Conservation (phyloP, 2,329 filamentous ascomycete species). For the Aschersonia sp. region DNA sequence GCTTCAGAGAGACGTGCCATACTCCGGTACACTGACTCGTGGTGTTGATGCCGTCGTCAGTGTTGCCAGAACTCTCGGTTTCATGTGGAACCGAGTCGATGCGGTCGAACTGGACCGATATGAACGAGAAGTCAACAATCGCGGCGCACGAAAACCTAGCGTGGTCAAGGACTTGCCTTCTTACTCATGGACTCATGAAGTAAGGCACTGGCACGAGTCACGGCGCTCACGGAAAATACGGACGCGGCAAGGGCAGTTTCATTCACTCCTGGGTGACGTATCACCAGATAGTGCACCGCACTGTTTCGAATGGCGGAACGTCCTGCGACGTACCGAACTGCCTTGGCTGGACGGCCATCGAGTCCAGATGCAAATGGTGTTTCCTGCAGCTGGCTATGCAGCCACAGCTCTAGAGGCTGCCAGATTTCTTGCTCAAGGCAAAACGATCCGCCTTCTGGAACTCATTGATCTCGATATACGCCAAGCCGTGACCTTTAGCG, state of each 20-base stretch:
- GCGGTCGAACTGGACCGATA: constrained; percentile 2
- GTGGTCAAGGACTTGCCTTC: constrained; percentile 4
- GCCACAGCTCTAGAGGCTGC: constrained; percentile 13
- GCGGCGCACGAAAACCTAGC: background rate
- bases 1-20: background rate
- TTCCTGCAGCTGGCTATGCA: constrained; percentile 22
- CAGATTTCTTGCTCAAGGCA: background rate
- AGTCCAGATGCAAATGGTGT: constrained; percentile 13
- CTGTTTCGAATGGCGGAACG: constrained; percentile 8
- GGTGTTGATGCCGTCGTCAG: background rate
- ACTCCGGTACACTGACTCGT: background rate
- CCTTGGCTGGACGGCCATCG: constrained; percentile 5
- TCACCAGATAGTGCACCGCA: background rate
- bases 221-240: constrained; percentile 10
- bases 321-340: constrained; percentile 6
- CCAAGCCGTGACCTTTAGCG: background rate
- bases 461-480: background rate
- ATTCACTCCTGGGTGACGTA: constrained; percentile 10
- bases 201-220: constrained; percentile 9
- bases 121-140: background rate
- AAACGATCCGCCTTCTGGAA: background rate
- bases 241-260: constrained; percentile 8
- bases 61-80: background rate
- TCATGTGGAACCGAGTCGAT: background rate
- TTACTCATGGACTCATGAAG: constrained; percentile 7